phyloP scores from a whole-genome alignment of 2,329 filamentous ascomycete genomes.

The Ophioceras dolichostomum region DNA sequence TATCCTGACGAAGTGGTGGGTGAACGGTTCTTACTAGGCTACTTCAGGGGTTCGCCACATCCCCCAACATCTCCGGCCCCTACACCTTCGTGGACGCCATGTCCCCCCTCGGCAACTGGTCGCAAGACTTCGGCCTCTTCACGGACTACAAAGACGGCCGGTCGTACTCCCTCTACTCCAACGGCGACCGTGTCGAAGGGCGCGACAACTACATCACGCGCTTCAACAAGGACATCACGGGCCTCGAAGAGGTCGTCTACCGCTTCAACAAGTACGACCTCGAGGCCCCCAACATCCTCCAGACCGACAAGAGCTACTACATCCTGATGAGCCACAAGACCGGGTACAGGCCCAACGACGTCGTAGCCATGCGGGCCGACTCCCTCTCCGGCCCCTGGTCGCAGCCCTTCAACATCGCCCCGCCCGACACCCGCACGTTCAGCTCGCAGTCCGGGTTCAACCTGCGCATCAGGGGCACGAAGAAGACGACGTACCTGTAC shows the following conservation, averaged over 20 bases:
- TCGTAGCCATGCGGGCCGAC: slow-evolving; percentile 40
- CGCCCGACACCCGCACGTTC: slow-evolving; percentile 36
- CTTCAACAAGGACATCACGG: slow-evolving; percentile 35
- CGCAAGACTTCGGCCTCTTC: slow-evolving; percentile 45
- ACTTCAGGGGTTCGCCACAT: slow-evolving; percentile 38
- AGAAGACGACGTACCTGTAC: slow-evolving; percentile 36
- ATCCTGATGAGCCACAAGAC: slow-evolving; percentile 48
- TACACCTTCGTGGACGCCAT: slow-evolving; percentile 39
- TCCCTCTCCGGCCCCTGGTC: slow-evolving; percentile 37
- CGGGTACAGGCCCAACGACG: slow-evolving; percentile 38
- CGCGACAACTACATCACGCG: slow-evolving; percentile 41
- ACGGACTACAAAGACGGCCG: slow-evolving; percentile 42
- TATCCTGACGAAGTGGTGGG: no score
- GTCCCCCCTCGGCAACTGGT: slow-evolving; percentile 44
- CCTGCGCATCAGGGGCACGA: slow-evolving; percentile 31
- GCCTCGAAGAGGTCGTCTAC: slow-evolving; percentile 34
- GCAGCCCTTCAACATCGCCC: slow-evolving; percentile 38
- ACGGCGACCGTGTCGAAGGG: slow-evolving; percentile 37
- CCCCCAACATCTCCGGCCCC: slow-evolving; percentile 34
- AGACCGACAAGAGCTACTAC: slow-evolving; percentile 43
- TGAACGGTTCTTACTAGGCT: no score
- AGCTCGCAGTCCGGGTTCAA: slow-evolving; percentile 40
- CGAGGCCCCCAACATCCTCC: slow-evolving; percentile 42
- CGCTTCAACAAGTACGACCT: slow-evolving; percentile 49
- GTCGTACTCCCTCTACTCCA: slow-evolving; percentile 42